Evolutionary conservation across 2,329 filamentous ascomycete genomes (phyloP), one percentile per base, ranked within the genome.

Genomic region (Fusarium austroafricanum): DNA sequence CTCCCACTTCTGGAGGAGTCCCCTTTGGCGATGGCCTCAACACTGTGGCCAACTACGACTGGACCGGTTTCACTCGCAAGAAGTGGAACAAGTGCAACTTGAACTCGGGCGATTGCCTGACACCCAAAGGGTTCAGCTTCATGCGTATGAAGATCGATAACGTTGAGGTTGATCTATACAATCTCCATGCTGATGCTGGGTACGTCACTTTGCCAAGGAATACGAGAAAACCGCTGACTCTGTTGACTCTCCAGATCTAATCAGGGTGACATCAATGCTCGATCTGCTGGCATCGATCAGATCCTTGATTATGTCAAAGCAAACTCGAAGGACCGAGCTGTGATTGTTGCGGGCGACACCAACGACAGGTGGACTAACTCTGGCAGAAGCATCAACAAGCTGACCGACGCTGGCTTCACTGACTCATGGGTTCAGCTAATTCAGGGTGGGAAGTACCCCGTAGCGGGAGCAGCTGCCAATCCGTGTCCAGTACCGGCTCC

Each of bases 81-180:
- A 87, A 88, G 71, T 92, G 89, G 88, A 76, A 81, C 23, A 79
- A 74, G 4, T 90, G 89, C 77, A 87, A 84, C 59, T 76, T 86
- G 71, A 82, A 83, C 35, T 86, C 84, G 1, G 83, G 82, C 1
- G 89, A 92, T 75, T 91, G 89, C 73, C 78, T 91, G 65, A 91
- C 89, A 1, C 89, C 88, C 21, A 92, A 92, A 76, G 89, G 89
- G 15, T 91, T 90, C 75, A 90, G 88, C 1, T 87, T 88, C 46
- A 90, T 91, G 88, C 84, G 88, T 14, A 76, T 85, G 39, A 77
- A 81, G 20, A 68, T 90, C 15, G 82, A 81, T 10, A 83, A 83
- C 17, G 82, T 87, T 10, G 89, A 85, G 61, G 76, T 89, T 23
- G 89, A 91, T 74, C 79, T 86, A 10, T 91, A 91, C 79, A 91